Base-by-base conservation (phyloP, 306 rosid genomes). In the Fragaria iinumae region DNA sequence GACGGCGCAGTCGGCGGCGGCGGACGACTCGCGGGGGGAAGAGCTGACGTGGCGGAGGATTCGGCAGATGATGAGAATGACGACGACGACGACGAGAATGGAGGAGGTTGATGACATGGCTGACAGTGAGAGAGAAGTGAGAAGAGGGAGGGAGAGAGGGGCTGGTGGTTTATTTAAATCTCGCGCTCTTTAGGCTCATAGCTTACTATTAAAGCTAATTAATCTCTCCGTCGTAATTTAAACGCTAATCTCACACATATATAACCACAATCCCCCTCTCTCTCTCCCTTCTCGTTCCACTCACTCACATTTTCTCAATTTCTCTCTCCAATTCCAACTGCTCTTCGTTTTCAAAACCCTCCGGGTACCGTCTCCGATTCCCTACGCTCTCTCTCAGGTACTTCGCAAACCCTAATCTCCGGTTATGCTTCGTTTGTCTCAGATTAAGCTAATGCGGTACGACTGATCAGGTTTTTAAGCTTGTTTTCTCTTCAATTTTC, bases 1-100 rank as follows among this genome's bases (percentile, higher is more conserved):
- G 0, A 84, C 96, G 2, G 98, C 95, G 60, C 97, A 91, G 79
- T 91, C 97, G 0, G 84, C 89, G 12, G 84, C 16, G 25, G n/a
- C n/a, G n/a, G n/a, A n/a, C n/a, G n/a, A n/a, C n/a, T 4, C 20
- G 60, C 78, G 0, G 8, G 86, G 66, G 11, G 80, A 39, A 0
- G 83, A 50, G 39, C 87, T 11, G 20, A 82, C 74, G 4, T 80
- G 90, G 50, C 88, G 93, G 65, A 91, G 92, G 49, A 91, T 81
- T 50, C 81, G 80, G n/a, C 93, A 89, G 72, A 91, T 90, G 64
- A 87, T 32, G 34, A 32, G 34, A 32, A 32, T 76, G 69, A 85
- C 52, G 52, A 91, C 84, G 69, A 90, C 81, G 5, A 87, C 84
- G 11, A 90, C 84, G 69, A 88, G 74, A 48, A 92, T 80, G 87